These are phyloP conservation scores for Galerina sulciceps DNA, from an alignment of 768 basidiomycete species.

Conservation along the genomic window DNA sequence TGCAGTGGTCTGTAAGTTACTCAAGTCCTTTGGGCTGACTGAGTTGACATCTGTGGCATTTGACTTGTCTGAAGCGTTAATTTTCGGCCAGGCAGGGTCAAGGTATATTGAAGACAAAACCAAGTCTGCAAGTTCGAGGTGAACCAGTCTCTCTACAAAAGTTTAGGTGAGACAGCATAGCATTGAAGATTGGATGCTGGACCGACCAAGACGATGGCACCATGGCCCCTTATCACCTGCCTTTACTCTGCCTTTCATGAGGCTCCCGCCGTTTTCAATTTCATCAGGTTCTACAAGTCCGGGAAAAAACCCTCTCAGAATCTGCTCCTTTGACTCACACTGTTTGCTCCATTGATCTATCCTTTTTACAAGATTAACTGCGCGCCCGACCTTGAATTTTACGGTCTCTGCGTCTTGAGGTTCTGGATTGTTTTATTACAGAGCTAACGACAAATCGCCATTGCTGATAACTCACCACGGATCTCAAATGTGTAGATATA, in stretches of 20 bases:
- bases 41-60: conserved; percentile 25
- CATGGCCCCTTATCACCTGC: conserved; percentile 65
- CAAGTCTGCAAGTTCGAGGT: conserved; percentile 79
- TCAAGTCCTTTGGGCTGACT: conserved; percentile 5
- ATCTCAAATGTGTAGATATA: conserved; percentile 88
- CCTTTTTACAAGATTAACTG: conserved; percentile 72
- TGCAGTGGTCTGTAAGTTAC: conserved; percentile 8
- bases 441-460: background rate
- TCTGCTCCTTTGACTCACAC: conserved; percentile 76
- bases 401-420: conserved; percentile 39
- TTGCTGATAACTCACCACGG: conserved; percentile 48
- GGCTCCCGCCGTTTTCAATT: conserved; percentile 40
- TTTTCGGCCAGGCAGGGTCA: conserved; percentile 47
- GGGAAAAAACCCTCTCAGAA: conserved; percentile 78
- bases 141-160: conserved; percentile 68
- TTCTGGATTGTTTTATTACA: conserved; percentile 11
- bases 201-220: conserved; percentile 67
- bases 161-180: background rate
- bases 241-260: conserved; percentile 69
- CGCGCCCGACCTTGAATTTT: conserved; percentile 80
- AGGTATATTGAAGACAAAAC: conserved; percentile 63
- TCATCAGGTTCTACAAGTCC: conserved; percentile 43
- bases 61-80: conserved; percentile 23
- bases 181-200: background rate
- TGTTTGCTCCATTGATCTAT: conserved; percentile 83